Evolutionary conservation across 2,329 filamentous ascomycete genomes (phyloP), one percentile per base, ranked within the genome.

Genomic region (Dissoconium aciculare): DNA sequence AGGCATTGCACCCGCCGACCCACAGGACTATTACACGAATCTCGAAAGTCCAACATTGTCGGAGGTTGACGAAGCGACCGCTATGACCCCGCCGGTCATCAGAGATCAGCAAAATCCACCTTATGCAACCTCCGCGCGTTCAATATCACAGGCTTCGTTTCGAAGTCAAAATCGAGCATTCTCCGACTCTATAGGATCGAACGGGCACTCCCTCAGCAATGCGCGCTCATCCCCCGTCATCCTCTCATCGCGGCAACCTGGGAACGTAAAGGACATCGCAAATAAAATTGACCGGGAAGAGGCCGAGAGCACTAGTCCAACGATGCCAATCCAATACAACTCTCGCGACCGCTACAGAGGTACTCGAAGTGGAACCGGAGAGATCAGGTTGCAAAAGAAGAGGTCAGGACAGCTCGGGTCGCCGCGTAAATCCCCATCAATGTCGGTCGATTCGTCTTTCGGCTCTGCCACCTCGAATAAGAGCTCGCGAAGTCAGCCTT

Each of bases 231-330:
- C 41, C 17, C 47, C 49, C 11, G 46, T 46, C 9, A 39, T 49
- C 15, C 41, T 50, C 13, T 44, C 49, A 11, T 46, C 49, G 13
- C 37, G 46, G 17, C 37, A 37, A 17, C 34, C 37, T 12, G 47
- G 48, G 15, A 41, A 33, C n/a, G 78, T 89, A 43, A 82, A 77
- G 56, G 80, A 89, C 49, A 63, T 89, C 39, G 74, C 80, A 46
- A 81, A 76, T 54, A 74, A 70, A 32, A 89, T 87, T 57, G 79
- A 87, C 53, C 71, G 75, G 48, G 36, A 39, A 17, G 42, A 38
- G 5, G 34, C 41, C 5, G 32, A 33, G 10, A 40, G 38, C 15
- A 34, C 25, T 15, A 26, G 26, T 11, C 37, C 32, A 28, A 38
- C 39, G n/a, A 19, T 36, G 11, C 37, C 44, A 16, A 33, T 40